Base-by-base conservation (phyloP, 257 asterid genomes). In the Fraxinus excelsior region DNA sequence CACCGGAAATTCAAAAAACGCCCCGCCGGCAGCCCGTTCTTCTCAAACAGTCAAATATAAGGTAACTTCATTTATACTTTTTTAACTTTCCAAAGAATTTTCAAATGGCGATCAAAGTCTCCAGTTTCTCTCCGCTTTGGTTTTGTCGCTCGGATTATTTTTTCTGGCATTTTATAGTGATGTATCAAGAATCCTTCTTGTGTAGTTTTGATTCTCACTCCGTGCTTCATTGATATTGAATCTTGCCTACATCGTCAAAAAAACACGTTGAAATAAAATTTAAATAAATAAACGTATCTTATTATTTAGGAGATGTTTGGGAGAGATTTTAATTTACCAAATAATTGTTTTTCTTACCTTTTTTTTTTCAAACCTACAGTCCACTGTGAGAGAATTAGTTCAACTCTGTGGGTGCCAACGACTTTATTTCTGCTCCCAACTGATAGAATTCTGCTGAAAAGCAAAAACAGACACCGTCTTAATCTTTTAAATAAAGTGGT, bases 21-120 rank as follows among this genome's bases (percentile, higher is more conserved):
- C 37, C 66, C 62, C 76, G 58, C 67, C 76, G 74, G 60, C 74
- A 1, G 65, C 26, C 65, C 26, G 21, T 8, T 56, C 26, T n/a
- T n/a, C 65, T 56, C 26, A 18, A 18, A n/a, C 28, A 56, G 26
- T 56, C 10, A 56, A 49, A 56, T 19, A 53, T 56, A 19, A 56
- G 65, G 65, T 56, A 56, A n/a, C 28, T 56, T 56, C 25, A 18
- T 7, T 53, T 53, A 7, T 53, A 7, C 25, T n/a, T 56, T 31
- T n/a, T 7, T 56, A n/a, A 19, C 25, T 19, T 56, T n/a, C 21
- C 2, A 6, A 16, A n/a, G 25, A 56, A 56, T 18, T 7, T 18
- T 18, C 26, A 56, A 56, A n/a, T n/a, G 2, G 8, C 12, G 26
- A 56, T 56, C 65, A n/a, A 5, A 6, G 9, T 56, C 26, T n/a